These are phyloP conservation scores for Hermanozyma aechmeae DNA, from an alignment of 805 yeast genomes.

Conservation along the genomic window DNA sequence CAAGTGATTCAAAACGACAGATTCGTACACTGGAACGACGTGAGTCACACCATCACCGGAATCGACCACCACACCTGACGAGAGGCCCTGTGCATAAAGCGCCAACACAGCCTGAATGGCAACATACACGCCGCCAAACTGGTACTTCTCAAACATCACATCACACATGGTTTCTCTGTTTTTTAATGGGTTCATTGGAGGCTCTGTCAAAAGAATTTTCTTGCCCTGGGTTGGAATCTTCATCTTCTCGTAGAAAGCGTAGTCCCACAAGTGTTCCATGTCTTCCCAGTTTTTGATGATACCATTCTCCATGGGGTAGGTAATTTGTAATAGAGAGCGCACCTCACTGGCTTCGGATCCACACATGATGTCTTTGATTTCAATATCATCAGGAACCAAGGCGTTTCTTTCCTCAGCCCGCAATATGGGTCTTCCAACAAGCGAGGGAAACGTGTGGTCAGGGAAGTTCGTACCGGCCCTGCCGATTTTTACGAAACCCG, in stretches of 20 bases:
- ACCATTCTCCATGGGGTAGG: slow-evolving; percentile 99
- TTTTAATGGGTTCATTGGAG: slow-evolving; percentile 93
- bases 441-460: slow-evolving; percentile 92
- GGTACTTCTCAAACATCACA: slow-evolving; percentile 85
- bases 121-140: slow-evolving; percentile 87
- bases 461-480: slow-evolving; percentile 97
- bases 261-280: slow-evolving; percentile 98
- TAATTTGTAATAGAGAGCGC: slow-evolving; percentile 79
- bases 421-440: slow-evolving; percentile 93
- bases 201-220: slow-evolving; percentile 87
- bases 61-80: slow-evolving; percentile 96
- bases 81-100: slow-evolving; percentile 90
- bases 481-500: slow-evolving; percentile 96
- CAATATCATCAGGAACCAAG: slow-evolving; percentile 47
- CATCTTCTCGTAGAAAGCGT: slow-evolving; percentile 89
- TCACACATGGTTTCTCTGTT: slow-evolving; percentile 89
- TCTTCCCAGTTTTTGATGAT: slow-evolving; percentile 97
- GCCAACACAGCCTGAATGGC: slow-evolving; percentile 98
- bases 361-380: slow-evolving; percentile 93
- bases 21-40: slow-evolving; percentile 95
- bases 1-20: slow-evolving; percentile 90
- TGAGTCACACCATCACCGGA: slow-evolving; percentile 99
- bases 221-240: slow-evolving; percentile 63
- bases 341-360: slow-evolving; percentile 92
- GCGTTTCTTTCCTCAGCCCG: slow-evolving; percentile 87